phyloP scores from a whole-genome alignment of 2,329 filamentous ascomycete genomes.

The Emmonsiellopsis sp. region DNA sequence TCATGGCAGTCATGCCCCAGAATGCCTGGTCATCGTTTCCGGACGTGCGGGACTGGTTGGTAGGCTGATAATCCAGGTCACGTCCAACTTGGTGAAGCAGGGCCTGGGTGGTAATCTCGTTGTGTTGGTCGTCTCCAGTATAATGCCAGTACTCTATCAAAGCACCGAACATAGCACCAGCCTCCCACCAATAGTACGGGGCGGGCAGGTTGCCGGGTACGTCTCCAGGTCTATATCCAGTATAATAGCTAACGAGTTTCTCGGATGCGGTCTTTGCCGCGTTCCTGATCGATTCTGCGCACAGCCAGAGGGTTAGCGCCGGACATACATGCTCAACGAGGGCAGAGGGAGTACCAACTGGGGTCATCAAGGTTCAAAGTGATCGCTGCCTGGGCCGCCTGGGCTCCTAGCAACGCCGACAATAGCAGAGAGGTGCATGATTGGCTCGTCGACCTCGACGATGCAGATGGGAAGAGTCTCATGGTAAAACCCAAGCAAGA shows the following conservation, averaged over 20 bases:
- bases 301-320: neutral
- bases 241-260: constrained; percentile 27
- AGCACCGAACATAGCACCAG: constrained; percentile 33
- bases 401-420: constrained; percentile 14
- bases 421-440: constrained; percentile 11
- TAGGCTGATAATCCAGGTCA: constrained; percentile 67
- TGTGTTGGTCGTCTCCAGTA: constrained; percentile 61
- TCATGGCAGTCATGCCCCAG: constrained; percentile 76
- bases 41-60: constrained; percentile 38
- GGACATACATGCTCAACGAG: neutral
- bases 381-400: constrained; percentile 15
- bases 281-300: constrained; percentile 33
- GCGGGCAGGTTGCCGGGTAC: constrained; percentile 23
- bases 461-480: constrained; percentile 3
- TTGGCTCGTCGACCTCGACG: neutral
- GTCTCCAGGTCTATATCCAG: constrained; percentile 23
- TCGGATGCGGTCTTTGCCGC: constrained; percentile 23
- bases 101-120: constrained; percentile 56
- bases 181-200: constrained; percentile 31
- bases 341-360: constrained; percentile 12
- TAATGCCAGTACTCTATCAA: constrained; percentile 76
- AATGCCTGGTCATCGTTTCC: constrained; percentile 59
- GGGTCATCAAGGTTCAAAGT: constrained; percentile 18
- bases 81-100: constrained; percentile 66
- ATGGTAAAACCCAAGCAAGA: constrained; percentile 4